phyloP scores from a whole-genome alignment of 2,329 filamentous ascomycete species.

The Neofusicoccum kwambonambiense region DNA sequence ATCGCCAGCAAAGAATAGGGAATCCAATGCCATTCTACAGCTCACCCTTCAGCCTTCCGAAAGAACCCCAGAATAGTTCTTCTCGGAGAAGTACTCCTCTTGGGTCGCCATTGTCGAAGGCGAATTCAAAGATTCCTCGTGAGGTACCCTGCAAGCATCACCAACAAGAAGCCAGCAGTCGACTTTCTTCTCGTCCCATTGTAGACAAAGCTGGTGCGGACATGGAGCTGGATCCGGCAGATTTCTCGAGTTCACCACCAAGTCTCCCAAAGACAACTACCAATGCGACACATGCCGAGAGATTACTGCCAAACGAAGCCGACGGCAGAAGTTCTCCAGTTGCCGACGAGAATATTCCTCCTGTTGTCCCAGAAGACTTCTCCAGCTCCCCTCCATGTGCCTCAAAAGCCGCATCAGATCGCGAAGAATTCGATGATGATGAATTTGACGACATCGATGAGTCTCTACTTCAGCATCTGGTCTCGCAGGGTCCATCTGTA shows the following conservation, averaged over 20 bases:
- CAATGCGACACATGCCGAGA: background rate
- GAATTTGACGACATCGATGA: conserved; percentile 14
- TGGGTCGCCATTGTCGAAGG: background rate
- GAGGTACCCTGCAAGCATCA: background rate
- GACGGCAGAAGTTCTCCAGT: background rate
- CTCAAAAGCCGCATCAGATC: background rate
- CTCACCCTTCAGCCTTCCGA: background rate
- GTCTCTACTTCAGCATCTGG: background rate
- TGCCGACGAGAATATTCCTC: background rate
- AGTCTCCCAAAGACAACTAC: background rate
- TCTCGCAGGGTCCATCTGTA: background rate
- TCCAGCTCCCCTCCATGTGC: background rate
- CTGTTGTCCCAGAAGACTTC: background rate
- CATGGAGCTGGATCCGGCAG: background rate
- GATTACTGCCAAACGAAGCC: background rate
- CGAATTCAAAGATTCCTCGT: background rate
- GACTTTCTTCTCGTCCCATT: background rate
- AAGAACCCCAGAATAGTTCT: background rate
- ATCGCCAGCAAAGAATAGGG: background rate
- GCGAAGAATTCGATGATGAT: conserved; percentile 9
- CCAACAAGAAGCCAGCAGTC: background rate
- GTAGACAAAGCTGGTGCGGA: background rate
- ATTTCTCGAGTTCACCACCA: background rate
- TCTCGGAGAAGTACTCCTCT: background rate
- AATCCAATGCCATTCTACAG: background rate